Evolutionary conservation across 495 filamentous ascomycete species (phyloP).

Genomic region (Aspergillus saccharolyticus): DNA sequence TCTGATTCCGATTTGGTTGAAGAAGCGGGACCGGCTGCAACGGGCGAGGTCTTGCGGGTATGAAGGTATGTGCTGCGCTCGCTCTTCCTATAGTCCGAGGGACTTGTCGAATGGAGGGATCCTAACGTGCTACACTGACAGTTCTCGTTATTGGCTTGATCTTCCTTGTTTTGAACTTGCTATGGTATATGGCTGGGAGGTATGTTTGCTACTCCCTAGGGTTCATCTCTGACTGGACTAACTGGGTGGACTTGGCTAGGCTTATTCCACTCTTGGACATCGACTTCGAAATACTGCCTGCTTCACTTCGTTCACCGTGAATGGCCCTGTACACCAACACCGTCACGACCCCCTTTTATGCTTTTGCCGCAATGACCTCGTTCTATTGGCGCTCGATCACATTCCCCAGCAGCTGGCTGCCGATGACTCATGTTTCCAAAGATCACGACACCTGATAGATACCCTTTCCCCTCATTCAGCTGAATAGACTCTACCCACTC

Average conservation of each 20-base stretch:
- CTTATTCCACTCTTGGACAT: not conserved
- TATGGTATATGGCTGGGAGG: conserved; percentile 4
- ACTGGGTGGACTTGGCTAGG: not conserved
- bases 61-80: too few relatives aligned
- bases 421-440: too few relatives aligned
- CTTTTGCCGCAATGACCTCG: too few relatives aligned
- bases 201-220: not conserved
- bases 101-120: not conserved
- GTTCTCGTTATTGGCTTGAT: not conserved
- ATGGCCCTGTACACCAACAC: too few relatives aligned
- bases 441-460: too few relatives aligned
- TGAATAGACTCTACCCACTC: too few relatives aligned
- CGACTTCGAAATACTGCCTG: not conserved
- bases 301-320: not conserved
- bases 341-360: not conserved
- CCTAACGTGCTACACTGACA: too few relatives aligned
- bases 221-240: not conserved
- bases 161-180: conserved; percentile 2
- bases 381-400: too few relatives aligned
- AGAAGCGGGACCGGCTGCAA: conserved; percentile 16
- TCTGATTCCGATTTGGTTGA: conserved; percentile 33
- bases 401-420: too few relatives aligned
- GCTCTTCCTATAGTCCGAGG: too few relatives aligned
- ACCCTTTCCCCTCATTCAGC: too few relatives aligned
- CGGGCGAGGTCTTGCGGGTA: conserved; percentile 14